Evolutionary conservation across 345 rosid species (phyloP), one percentile per base, ranked within the genome.

Genomic region (Arabis hirsuta): DNA sequence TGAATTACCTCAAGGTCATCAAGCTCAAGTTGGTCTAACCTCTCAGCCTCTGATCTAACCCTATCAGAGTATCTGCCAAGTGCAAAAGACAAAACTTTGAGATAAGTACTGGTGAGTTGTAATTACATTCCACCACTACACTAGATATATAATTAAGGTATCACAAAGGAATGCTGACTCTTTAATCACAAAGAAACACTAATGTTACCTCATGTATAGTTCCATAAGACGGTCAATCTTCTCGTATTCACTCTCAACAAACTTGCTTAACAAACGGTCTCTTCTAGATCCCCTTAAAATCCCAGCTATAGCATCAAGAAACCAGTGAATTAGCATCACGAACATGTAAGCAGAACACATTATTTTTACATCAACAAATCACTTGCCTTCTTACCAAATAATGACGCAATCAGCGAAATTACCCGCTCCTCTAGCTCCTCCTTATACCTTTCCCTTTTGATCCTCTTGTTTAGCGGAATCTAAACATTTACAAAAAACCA

Each of bases 211-310:
- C 51, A 85, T 72, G 71, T 86, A 95, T 45, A 91, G 86, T 73
- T 95, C 99, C 91, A 95, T 87, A 50, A 95, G 93, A 41, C 96
- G 91, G 77, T 91, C 99, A 74, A 95, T 95, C 88, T 95, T 95
- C 86, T 95, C 99, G 74, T 76, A 91, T 67, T 95, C 99, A 65
- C 79, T 95, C 81, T 95, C 99, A 48, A 95, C 93, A 62, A 91
- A 95, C 73, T 95, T 95, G 80, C 96, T 84, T 55, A 95, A 79
- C 78, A 91, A 73, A 67, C 99, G 88, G 41, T 91, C 97, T 82
- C 96, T 91, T 77, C 96, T 86, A 39, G 96, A 81, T 45, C 97
- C 99, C 82, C 99, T 84, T 62, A 85, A 79, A 79, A 95, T 88
- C 39, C 97, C 96, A 81, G 86, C 99, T 95, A 73, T 19, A 72